Base-by-base conservation (phyloP, 2,329 filamentous ascomycete genomes). In the Pseudogymnoascus sp. region DNA sequence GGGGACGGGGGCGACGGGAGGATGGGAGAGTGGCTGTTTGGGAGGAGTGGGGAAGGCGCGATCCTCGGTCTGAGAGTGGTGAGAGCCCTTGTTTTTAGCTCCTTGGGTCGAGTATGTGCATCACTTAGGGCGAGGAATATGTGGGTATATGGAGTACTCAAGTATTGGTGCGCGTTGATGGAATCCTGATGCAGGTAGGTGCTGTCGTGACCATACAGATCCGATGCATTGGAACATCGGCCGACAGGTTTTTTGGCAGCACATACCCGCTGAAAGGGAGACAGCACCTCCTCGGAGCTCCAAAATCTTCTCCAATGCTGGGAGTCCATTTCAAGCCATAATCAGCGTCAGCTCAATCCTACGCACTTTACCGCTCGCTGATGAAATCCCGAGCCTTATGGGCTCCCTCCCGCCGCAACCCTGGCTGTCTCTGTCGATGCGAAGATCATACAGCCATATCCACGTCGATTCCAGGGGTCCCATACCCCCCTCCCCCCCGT, bases 131-230 rank as follows among this genome's bases (percentile, higher is more conserved):
- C 28, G 28, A 3, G 26, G 26, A 33, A 57, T 50, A 28, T 57
- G 50, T 57, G 50, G 50, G 28, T 57, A 19, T 31, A 19, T 57
- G n/a, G n/a, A n/a, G n/a, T n/a, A n/a, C n/a, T n/a, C n/a, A n/a
- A n/a, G n/a, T n/a, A n/a, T n/a, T n/a, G 50, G 28, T 57, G 26
- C 28, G 28, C 8, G 28, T 57, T 19, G 26, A 57, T 57, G 28
- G 28, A 19, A 33, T 33, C 4, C n/a, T 19, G 28, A 57, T 57
- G 47, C 47, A 53, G 47, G 47, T 53, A 40, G 36, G 50, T 33
- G 50, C 50, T 57, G 50, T 57, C 50, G 26, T 19, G 50, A 33
- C 50, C 50, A 57, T 19, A 57, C 50, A 57, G 26, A 28, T 57
- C 50, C 47, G 47, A 31, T 53, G 47, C 47, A 53, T 19, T 28